Evolutionary conservation across 2,329 filamentous ascomycete species (phyloP), one percentile per base, ranked within the genome.

Genomic region (Cucurbitaria berberidis): DNA sequence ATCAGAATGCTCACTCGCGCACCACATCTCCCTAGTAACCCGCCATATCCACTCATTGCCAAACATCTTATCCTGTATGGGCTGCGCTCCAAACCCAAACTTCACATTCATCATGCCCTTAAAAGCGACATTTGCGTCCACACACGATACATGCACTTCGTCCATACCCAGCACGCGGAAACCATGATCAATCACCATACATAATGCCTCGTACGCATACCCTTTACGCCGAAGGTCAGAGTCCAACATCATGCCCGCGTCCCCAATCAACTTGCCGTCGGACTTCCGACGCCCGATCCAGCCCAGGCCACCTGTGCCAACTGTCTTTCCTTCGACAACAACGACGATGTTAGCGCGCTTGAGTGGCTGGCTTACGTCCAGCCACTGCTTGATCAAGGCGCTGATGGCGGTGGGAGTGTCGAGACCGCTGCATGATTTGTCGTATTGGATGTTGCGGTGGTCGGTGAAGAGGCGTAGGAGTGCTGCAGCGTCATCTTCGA

Each of bases 231-330:
- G 45, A 11, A 16, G 21, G 2, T 3, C 18, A 2, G 45, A 30
- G 26, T 47, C 45, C 8, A 47, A 32, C 45, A 47, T 47, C 24
- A 40, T 29, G 9, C 45, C 45, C 24, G 45, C 45, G 16, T 47
- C 34, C 2, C 45, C 45, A n/a, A 40, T 40, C 19, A 47, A 26
- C 11, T 39, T 40, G 16, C 35, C 45, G 38, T 47, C 45, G 11
- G 19, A 30, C 5, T 32, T 47, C 21, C 45, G 36, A 3, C 22
- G 22, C 7, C 35, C 45, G 19, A 47, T 40, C 45, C 35, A 47
- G 26, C 35, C 45, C 24, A 47, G 27, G 18, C 45, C 35, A 13
- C 45, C 26, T 0, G 35, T 40, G 1, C 35, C 45, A 34, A 47
- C 26, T 16, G 15, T 30, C 24, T 40, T 47, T 2, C 19, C 35